Evolutionary conservation across 345 rosid genomes (phyloP), one percentile per base, ranked within the genome.

Genomic region (Microthlaspi erraticum): DNA sequence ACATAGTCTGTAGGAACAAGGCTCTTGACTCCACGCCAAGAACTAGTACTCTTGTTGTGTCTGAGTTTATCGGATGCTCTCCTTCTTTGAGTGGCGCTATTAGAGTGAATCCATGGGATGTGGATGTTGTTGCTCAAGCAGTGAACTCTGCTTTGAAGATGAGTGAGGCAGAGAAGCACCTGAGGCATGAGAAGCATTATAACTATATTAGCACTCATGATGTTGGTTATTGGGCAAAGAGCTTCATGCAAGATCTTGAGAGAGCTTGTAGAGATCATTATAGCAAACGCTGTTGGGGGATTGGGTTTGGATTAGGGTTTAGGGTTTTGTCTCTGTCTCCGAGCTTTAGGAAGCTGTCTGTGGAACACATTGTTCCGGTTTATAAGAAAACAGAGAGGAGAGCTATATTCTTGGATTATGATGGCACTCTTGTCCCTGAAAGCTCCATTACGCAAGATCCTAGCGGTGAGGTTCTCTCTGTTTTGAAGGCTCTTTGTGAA

Each of bases 141-240:
- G 49, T 82, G 10, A 39, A 70, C 54, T 66, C 67, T 1, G 83
- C 83, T 54, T 66, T 82, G 14, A 53, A 56, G 12, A 79, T 77
- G 83, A 34, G 69, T 46, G 77, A 82, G 44, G 13, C 23, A 5
- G 85, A 82, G 81, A 82, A 82, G 71, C 68, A 75, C 10, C 55
- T 68, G 8, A 45, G 74, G 8, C 79, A 75, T 68, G 79, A 68
- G 63, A 75, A 75, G 53, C 89, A 85, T 66, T 81, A 81, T 52
- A 70, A 79, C 5, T 83, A 85, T 48, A 54, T 85, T 38, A 78
- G 81, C 38, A 78, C 85, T 48, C 89, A 85, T 70, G 85, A 81
- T 61, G 80, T 85, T 49, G 87, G 81, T 55, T 85, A 83, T 51
- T 85, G 89, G 89, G 77, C 87, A 31, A 55, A 49, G 33, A 81